A percentile compares a stretch with the other conserved stretches of the same genome.
Evolutionary conservation across 306 rosid species (phyloP).

Genomic region (Quillaja saponaria): DNA sequence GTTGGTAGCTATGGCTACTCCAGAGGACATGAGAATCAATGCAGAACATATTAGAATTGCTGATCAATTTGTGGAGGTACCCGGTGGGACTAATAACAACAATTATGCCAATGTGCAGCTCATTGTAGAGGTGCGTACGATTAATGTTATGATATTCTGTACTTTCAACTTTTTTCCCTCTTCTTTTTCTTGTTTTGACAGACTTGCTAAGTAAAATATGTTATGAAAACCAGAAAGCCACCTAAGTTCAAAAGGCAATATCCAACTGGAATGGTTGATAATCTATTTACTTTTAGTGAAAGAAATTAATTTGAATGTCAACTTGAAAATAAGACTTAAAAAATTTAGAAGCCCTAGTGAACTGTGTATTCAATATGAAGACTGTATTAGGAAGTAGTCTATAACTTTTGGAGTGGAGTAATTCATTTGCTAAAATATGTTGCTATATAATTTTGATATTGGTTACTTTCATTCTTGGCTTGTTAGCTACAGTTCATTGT

Average conservation of each 20-base stretch:
- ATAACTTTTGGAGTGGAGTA: slow-evolving; percentile 4
- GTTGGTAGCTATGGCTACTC: slow-evolving; percentile 99
- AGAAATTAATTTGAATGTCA: slow-evolving; percentile 1
- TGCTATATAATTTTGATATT: slow-evolving; percentile 11
- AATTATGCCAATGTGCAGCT: slow-evolving; percentile 99
- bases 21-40: slow-evolving; percentile 99
- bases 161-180: neutral
- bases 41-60: slow-evolving; percentile 99
- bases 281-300: neutral
- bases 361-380: neutral
- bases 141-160: slow-evolving; percentile 25
- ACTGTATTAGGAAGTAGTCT: too few relatives aligned
- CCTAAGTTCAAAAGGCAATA: neutral
- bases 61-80: slow-evolving; percentile 98
- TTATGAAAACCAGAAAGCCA: slow-evolving; percentile 10
- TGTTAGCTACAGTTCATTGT: slow-evolving; percentile 25
- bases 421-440: slow-evolving; percentile 3
- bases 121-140: slow-evolving; percentile 78
- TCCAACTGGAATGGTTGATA: neutral
- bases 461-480: slow-evolving; percentile 20
- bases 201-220: too few relatives aligned
- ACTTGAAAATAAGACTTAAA: neutral
- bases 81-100: slow-evolving; percentile 99
- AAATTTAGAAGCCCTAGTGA: neutral
- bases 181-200: too few relatives aligned